These are phyloP conservation scores for Aspergillus ustus DNA, from an alignment of 2,329 filamentous ascomycete species.

Conservation along the genomic window DNA sequence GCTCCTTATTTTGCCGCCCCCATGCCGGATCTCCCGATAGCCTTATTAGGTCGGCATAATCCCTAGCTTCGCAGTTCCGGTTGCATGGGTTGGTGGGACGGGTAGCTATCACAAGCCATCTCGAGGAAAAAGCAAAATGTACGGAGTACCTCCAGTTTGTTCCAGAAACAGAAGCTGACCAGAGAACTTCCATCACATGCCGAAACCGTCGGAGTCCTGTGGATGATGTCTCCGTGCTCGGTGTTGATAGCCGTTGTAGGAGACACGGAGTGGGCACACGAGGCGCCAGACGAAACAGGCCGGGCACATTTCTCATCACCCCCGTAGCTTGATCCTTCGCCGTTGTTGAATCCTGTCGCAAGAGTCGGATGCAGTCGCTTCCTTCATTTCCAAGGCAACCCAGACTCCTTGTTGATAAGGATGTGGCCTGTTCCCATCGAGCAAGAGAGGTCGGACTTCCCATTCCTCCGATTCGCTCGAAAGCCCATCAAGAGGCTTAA, in stretches of 20 bases:
- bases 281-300: constrained; percentile 17
- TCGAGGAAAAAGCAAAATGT: constrained; percentile 8
- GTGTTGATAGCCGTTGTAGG: not conserved
- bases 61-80: constrained; percentile 10
- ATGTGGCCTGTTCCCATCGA: not conserved
- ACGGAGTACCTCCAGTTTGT: not conserved
- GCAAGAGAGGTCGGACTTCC: not conserved
- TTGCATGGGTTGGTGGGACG: constrained; percentile 11
- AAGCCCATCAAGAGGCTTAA: constrained; percentile 9
- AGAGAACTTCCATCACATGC: not conserved
- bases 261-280: not conserved
- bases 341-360: not conserved
- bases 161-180: not conserved
- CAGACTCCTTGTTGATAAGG: not conserved
- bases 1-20: constrained; percentile 19
- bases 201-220: not conserved
- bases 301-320: constrained; percentile 9
- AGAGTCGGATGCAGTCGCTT: constrained; percentile 1
- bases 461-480: not conserved
- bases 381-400: constrained; percentile 5
- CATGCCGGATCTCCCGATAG: constrained; percentile 19
- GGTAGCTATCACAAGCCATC: not conserved
- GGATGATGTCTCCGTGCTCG: not conserved
- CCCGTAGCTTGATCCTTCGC: constrained; percentile 8
- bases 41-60: constrained; percentile 17